phyloP scores from a whole-genome alignment of 768 basidiomycete genomes.

The Atractiella rhizophila region DNA sequence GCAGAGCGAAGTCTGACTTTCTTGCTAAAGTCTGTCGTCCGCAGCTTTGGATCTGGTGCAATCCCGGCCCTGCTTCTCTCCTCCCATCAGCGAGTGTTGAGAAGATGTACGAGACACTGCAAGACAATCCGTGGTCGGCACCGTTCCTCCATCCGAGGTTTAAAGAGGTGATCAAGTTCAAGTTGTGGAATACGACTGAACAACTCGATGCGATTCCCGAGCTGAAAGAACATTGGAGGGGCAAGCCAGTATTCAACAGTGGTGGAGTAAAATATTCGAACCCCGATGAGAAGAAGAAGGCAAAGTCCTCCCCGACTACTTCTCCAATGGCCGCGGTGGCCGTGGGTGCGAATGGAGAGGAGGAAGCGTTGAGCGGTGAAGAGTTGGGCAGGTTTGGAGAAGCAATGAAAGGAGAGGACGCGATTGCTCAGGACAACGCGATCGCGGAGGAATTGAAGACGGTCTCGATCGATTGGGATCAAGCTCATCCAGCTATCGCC shows the following conservation, averaged over 20 bases:
- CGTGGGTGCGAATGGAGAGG: constrained; percentile 4
- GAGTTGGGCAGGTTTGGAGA: constrained; percentile 5
- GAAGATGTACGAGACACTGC: constrained; percentile 61
- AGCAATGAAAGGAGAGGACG: constrained; percentile 21
- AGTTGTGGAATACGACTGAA: constrained; percentile 92
- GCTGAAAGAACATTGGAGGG: constrained; percentile 55
- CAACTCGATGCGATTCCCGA: constrained; percentile 77
- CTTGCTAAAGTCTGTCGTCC: constrained; percentile 42
- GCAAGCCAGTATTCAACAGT: constrained; percentile 56
- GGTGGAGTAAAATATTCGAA: constrained; percentile 51
- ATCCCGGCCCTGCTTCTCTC: constrained; percentile 80
- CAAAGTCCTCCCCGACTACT: constrained; percentile 16
- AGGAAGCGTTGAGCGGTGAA: not conserved
- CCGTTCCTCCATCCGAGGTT: constrained; percentile 83
- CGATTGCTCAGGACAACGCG: constrained; percentile 1
- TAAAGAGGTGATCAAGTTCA: constrained; percentile 72
- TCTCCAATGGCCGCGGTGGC: constrained; percentile 5
- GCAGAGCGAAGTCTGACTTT: constrained; percentile 14
- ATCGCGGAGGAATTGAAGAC: constrained; percentile 22
- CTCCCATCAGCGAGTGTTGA: constrained; percentile 52
- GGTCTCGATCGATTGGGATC: constrained; percentile 24
- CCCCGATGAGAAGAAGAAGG: no score
- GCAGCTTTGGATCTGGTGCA: constrained; percentile 93
- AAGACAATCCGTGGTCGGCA: constrained; percentile 62
- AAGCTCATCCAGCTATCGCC: not conserved